Base-by-base conservation (phyloP, 805 yeast genomes). In the Candida endomychidarum region DNA sequence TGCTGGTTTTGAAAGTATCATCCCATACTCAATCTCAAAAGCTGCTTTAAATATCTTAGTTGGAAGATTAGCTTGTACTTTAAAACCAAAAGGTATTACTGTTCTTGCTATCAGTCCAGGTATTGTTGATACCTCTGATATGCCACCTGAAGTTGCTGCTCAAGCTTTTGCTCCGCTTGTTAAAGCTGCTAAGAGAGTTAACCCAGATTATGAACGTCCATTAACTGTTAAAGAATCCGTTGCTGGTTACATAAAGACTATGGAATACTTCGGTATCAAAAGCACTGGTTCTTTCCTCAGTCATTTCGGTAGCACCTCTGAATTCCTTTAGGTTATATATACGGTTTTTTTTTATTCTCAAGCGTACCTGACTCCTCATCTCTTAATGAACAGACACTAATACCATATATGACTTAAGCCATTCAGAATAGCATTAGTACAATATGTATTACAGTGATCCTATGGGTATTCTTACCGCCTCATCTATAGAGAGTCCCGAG, bases 31-130 rank as follows among this genome's bases (percentile, higher is more conserved):
- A 4, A 21, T 20, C 11, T 40, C 43, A 3, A 40, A 40, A 24
- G 43, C 43, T 22, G 43, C 40, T 21, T 17, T 40, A 24, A 34
- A 34, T 19, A 19, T 34, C 10, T 11, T 40, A 3, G 17, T 11
- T 14, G 25, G 34, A 8, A 40, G 17, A 25, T 35, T 12, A 4
- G 43, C 43, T 11, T 29, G 19, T 17, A 14, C 36, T 6, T 9
- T 40, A 3, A 40, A 22, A 30, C 24, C 35, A 12, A 35, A 35
- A 28, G 35, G 36, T 6, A 12, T 34, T 8, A 35, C 43, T n/a
- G 43, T 40, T 15, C 22, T 40, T 10, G 3, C 16, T 3, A 23
- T 40, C 17, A 18, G 31, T 29, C 43, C 43, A 6, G 43, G 43
- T n/a, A 4, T 40, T 3, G 43, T 40, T 12, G n/a, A 30, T 22